Base-by-base conservation (phyloP, 495 filamentous ascomycete genomes). In the Xylaria longipes region DNA sequence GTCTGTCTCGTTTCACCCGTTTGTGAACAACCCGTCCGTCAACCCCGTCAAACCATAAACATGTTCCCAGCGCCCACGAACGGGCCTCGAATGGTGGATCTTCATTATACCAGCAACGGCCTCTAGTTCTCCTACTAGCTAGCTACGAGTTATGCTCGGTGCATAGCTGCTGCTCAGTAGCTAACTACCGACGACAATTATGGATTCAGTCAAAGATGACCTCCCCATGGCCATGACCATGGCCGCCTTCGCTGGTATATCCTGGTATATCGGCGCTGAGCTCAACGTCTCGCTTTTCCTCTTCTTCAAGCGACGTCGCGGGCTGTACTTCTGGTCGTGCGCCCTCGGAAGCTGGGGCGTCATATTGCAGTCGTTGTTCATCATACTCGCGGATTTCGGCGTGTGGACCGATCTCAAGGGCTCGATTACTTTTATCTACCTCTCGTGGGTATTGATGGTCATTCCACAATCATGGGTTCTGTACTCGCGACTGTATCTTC, bases 311-410 rank as follows among this genome's bases (percentile, higher is more conserved):
- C 82, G 83, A 57, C 85, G 85, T 37, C 80, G 77, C 14, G 87
- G 87, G 7, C 80, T 87, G 31, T 89, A 90, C 79, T 90, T 90
- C 74, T 90, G 87, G 87, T 83, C 84, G 45, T 79, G 88, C 62
- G 73, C 88, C 8, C 72, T 89, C 48, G 82, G 82, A 5, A 86
- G 87, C 0, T 83, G 83, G 39, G 83, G 81, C 35, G 74, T 84
- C 50, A 75, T 81, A 61, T n/a, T 76, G 12, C 81, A 85, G 56
- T 74, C 80, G 12, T 45, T 81, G 1, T 80, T 78, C 69, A 79
- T 82, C 56, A 75, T 86, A 27, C 75, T 85, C 33, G 73, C 71
- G 11, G 77, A 79, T 61, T 83, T 79, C 54, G 65, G 46, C 15
- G 46, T 79, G 4, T 78, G 76, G 73, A 77, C 67, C 7, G 46